Evolutionary conservation across 257 asterid species (phyloP).

Genomic region (Solanum commersonii): DNA sequence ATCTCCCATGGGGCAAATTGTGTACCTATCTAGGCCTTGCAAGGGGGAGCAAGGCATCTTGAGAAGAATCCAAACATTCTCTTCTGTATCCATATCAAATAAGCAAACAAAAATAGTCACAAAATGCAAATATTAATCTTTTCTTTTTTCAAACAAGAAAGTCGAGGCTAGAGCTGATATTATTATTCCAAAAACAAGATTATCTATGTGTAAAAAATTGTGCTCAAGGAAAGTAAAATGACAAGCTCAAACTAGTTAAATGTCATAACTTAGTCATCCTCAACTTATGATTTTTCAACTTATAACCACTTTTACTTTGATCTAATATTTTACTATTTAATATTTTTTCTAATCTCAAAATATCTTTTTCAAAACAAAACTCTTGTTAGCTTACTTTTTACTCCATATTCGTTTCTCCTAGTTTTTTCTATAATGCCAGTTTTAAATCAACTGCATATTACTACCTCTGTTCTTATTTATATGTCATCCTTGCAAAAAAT

Average conservation of each 20-base stretch:
- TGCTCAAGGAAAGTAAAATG: not conserved
- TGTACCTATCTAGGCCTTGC: conserved; percentile 36
- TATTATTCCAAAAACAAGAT: not conserved
- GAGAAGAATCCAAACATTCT: conserved; percentile 76
- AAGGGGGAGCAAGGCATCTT: conserved; percentile 79
- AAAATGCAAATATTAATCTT: not conserved
- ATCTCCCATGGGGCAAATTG: not conserved
- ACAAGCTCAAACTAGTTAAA: not conserved
- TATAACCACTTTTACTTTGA: not conserved
- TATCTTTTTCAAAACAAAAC: not conserved
- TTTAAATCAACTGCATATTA: not conserved
- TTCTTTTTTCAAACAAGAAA: not conserved
- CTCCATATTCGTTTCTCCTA: not conserved
- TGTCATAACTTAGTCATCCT: not conserved
- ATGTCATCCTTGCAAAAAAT: not conserved
- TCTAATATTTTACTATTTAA: not conserved
- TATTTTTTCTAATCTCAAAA: not conserved
- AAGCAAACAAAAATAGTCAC: not conserved
- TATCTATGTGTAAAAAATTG: not conserved
- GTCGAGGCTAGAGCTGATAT: not conserved
- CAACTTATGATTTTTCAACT: not conserved
- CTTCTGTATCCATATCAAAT: conserved; percentile 39
- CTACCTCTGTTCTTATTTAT: not conserved
- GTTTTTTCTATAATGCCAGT: not conserved
- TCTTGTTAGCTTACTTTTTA: not conserved